Percentiles rank a stretch among this genome's conserved stretches.
Conservation (phyloP, 345 rosid genomes). For the Trapa incisa region DNA sequence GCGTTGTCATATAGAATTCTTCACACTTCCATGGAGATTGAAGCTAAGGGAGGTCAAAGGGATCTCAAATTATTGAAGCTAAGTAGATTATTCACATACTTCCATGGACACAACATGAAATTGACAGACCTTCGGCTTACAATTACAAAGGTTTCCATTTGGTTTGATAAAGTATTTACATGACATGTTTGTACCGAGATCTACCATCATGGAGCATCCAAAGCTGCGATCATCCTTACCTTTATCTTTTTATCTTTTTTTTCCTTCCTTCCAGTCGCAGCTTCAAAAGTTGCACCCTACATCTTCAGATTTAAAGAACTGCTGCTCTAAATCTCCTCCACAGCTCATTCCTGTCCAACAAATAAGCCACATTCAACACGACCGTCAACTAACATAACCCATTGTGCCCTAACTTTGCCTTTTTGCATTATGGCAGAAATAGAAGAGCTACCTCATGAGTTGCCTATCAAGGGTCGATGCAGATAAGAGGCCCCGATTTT, state of each 20-base stretch:
- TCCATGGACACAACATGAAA: neutral
- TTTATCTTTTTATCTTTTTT: neutral
- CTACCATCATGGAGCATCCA: neutral
- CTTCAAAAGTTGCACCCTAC: neutral
- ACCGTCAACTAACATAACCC: neutral
- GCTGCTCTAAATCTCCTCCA: constrained; percentile 42
- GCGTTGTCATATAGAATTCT: constrained; percentile 6
- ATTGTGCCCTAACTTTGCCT: neutral
- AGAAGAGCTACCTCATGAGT: constrained; percentile 41
- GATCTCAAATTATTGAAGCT: too few relatives aligned
- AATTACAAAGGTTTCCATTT: neutral
- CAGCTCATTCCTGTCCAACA: constrained; percentile 49
- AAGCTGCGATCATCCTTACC: neutral
- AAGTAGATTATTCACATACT: neutral
- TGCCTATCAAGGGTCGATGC: constrained; percentile 49
- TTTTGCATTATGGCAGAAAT: neutral
- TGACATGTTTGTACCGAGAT: neutral
- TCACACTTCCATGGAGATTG: too few relatives aligned
- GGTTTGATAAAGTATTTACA: neutral
- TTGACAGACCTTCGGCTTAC: neutral
- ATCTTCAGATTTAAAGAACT: constrained; percentile 15
- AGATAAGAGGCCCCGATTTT: constrained; percentile 69
- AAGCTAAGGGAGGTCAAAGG: too few relatives aligned
- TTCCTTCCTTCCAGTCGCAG: neutral
- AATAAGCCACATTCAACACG: neutral